Percentiles rank a stretch among this genome's conserved stretches.
Evolutionary conservation across 176 grass and related monocot species (phyloP).

Genomic region (Zizania latifolia): DNA sequence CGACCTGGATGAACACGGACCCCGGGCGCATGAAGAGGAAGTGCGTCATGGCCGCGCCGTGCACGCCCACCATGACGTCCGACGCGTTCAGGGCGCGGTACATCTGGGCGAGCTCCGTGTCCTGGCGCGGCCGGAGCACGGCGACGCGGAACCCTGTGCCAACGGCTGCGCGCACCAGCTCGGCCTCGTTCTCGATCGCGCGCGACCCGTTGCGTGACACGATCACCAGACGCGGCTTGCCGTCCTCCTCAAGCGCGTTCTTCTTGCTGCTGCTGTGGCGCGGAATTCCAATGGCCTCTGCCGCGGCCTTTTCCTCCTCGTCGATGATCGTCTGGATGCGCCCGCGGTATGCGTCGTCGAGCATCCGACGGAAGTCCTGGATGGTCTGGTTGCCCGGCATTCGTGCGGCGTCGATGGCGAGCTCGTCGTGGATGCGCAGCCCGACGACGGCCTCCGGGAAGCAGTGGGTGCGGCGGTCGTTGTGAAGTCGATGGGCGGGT

Average conservation of each 20-base stretch:
- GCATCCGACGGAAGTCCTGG: slow-evolving; percentile 49
- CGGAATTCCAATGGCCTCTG: neutral
- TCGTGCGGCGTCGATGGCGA: slow-evolving; percentile 38
- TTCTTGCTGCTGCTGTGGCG: neutral
- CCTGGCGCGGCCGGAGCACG: slow-evolving; percentile 34
- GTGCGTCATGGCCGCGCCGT: slow-evolving; percentile 76
- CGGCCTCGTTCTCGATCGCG: slow-evolving; percentile 50
- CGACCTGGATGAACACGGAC: slow-evolving; percentile 64
- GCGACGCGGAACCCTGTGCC: slow-evolving; percentile 45
- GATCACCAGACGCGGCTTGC: slow-evolving; percentile 51
- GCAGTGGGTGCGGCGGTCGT: slow-evolving; percentile 62
- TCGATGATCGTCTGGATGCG: slow-evolving; percentile 35
- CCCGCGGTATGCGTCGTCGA: slow-evolving; percentile 53
- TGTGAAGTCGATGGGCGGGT: slow-evolving; percentile 50
- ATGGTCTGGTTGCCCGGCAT: slow-evolving; percentile 40
- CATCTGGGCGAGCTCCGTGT: slow-evolving; percentile 61
- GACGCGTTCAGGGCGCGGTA: slow-evolving; percentile 55
- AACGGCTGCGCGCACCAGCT: slow-evolving; percentile 28
- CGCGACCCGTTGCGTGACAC: slow-evolving; percentile 63
- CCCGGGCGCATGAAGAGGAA: slow-evolving; percentile 77
- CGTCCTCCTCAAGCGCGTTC: neutral
- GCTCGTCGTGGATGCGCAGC: slow-evolving; percentile 71
- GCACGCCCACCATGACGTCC: slow-evolving; percentile 71
- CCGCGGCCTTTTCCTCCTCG: slow-evolving; percentile 15
- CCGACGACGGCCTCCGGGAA: slow-evolving; percentile 64